phyloP scores from a whole-genome alignment of 257 asterid species.

The Buddleja alternifolia region DNA sequence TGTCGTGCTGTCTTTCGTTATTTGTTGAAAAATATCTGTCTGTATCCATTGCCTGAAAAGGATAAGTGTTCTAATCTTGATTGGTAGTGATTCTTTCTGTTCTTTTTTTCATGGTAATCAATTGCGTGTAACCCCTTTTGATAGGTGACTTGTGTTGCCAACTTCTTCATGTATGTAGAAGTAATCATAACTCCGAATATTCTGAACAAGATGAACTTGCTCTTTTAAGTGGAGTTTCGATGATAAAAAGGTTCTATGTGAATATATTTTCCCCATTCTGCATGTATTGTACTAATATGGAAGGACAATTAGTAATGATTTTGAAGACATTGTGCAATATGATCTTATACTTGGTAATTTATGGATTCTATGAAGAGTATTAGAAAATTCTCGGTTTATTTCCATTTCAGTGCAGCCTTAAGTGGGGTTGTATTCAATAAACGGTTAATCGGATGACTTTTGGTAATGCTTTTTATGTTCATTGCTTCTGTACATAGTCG shows the following conservation, averaged over 20 bases:
- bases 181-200: no score
- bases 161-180: not conserved
- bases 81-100: not conserved
- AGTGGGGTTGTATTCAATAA: not conserved
- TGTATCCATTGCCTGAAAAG: slow-evolving; percentile 1
- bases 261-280: not conserved
- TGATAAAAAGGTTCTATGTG: not conserved
- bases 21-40: slow-evolving; percentile 40
- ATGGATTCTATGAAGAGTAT: not conserved
- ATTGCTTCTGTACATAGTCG: not conserved
- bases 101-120: not conserved
- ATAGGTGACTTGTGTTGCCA: not conserved
- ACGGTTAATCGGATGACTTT: not conserved
- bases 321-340: not conserved
- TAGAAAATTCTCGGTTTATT: not conserved
- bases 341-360: not conserved
- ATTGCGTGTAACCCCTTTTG: not conserved
- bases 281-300: slow-evolving; percentile 1
- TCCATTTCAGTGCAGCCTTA: not conserved
- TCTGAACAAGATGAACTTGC: not conserved
- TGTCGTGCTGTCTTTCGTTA: slow-evolving; percentile 40
- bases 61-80: not conserved
- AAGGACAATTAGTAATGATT: no score
- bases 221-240: not conserved
- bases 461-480: not conserved